Evolutionary conservation across 345 rosid species (phyloP).

Genomic region (Turnera subulata): DNA sequence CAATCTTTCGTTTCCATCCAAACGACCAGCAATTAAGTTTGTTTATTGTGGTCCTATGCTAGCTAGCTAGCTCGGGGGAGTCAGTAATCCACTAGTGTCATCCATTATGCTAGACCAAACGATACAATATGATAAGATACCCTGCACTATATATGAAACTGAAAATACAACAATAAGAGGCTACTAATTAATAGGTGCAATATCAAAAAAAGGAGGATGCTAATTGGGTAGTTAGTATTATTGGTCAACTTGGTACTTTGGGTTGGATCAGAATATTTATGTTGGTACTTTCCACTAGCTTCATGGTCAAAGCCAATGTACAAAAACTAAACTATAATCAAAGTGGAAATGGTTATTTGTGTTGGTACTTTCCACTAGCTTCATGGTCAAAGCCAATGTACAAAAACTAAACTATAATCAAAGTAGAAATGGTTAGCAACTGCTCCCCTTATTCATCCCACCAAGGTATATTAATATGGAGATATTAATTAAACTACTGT

Average conservation of each 20-base stretch:
- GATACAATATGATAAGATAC: too few species aligned
- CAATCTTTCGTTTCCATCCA: too few species aligned
- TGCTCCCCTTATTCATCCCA: constrained; percentile 6
- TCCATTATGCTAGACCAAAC: too few species aligned
- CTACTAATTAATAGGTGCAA: too few species aligned
- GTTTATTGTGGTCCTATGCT: too few species aligned
- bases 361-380: not conserved
- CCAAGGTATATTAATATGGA: not conserved
- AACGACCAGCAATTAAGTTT: too few species aligned
- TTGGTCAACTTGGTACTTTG: not conserved
- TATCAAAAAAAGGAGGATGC: not conserved
- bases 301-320: not conserved
- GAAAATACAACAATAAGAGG: too few species aligned
- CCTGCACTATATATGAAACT: too few species aligned
- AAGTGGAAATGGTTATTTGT: constrained; percentile 11
- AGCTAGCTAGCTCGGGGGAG: too few species aligned
- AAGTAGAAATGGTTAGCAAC: constrained; percentile 16
- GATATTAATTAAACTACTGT: not conserved
- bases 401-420: not conserved
- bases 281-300: not conserved
- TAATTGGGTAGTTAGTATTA: constrained; percentile 10
- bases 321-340: not conserved
- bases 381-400: not conserved
- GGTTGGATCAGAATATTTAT: not conserved
- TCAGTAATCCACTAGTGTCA: too few species aligned